A percentile compares a stretch with the other conserved stretches of the same genome.
phyloP scores from a whole-genome alignment of 2,329 filamentous ascomycete species.

The Orbilia javanica region DNA sequence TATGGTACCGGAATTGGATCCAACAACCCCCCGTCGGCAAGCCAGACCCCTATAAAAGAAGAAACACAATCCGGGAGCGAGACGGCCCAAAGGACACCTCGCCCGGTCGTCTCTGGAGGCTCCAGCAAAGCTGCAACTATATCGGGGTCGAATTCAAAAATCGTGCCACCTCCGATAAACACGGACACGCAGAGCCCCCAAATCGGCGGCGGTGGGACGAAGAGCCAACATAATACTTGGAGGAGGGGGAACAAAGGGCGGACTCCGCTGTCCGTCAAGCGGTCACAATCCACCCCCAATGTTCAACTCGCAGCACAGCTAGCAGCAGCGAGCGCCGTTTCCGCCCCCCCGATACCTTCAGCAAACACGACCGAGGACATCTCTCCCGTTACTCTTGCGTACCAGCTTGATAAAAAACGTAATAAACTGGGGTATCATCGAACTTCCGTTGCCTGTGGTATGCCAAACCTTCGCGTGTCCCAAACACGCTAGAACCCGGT shows the following conservation, averaged over 20 bases:
- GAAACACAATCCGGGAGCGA: slow-evolving; percentile 10
- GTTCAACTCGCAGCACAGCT: slow-evolving; percentile 61
- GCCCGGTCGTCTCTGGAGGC: slow-evolving; percentile 12
- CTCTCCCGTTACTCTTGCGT: slow-evolving; percentile 57
- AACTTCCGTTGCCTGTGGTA: slow-evolving; percentile 95
- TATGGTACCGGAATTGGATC: slow-evolving; percentile 21
- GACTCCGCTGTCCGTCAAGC: slow-evolving; percentile 60
- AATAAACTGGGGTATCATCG: slow-evolving; percentile 97
- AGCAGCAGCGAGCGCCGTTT: slow-evolving; percentile 58
- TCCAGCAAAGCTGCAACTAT: slow-evolving; percentile 38
- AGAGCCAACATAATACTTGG: slow-evolving; percentile 55
- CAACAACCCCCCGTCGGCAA: not conserved
- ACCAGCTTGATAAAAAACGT: slow-evolving; percentile 75
- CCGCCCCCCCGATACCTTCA: slow-evolving; percentile 50
- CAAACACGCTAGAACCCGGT: not conserved
- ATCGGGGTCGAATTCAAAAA: slow-evolving; percentile 35
- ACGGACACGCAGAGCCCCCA: slow-evolving; percentile 48
- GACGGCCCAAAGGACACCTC: slow-evolving; percentile 14
- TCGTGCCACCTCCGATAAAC: slow-evolving; percentile 52
- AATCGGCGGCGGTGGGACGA: slow-evolving; percentile 40
- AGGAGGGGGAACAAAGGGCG: slow-evolving; percentile 56
- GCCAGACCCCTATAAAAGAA: slow-evolving; percentile 38
- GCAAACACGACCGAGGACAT: slow-evolving; percentile 55
- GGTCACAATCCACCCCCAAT: slow-evolving; percentile 62
- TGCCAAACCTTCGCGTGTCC: slow-evolving; percentile 67